Evolutionary conservation across 768 basidiomycete species (phyloP).

Genomic region (Sarcomyxa edulis): DNA sequence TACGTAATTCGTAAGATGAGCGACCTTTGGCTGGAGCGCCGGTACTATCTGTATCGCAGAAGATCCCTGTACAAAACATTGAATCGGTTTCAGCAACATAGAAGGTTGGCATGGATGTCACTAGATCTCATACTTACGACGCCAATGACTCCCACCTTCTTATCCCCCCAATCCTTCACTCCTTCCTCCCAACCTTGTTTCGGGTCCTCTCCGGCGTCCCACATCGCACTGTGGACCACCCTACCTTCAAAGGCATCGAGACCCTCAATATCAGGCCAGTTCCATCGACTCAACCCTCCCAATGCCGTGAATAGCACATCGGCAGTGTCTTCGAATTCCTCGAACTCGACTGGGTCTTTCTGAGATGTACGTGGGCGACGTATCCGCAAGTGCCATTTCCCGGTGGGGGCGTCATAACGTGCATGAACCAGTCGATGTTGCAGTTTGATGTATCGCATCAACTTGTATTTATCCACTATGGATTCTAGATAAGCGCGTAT

Average conservation of each 20-base stretch:
- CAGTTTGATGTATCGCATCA: constrained; percentile 48
- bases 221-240: constrained; percentile 59
- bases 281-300: constrained; percentile 51
- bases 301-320: constrained; percentile 56
- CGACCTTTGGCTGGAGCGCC: constrained; percentile 47
- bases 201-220: constrained; percentile 39
- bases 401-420: constrained; percentile 40
- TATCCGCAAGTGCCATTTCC: constrained; percentile 54
- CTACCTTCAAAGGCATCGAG: constrained; percentile 51
- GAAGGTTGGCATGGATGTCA: neutral
- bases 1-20: constrained; percentile 48
- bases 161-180: constrained; percentile 43
- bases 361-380: constrained; percentile 15
- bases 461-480: constrained; percentile 52
- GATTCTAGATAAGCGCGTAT: constrained; percentile 49
- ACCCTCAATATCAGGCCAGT: constrained; percentile 63
- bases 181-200: constrained; percentile 1
- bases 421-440: constrained; percentile 50
- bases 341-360: constrained; percentile 21
- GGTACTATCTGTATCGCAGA: constrained; percentile 60
- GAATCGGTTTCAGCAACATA: too few relatives aligned
- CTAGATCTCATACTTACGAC: constrained; percentile 34
- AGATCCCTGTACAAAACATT: constrained; percentile 59
- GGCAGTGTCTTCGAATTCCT: constrained; percentile 46
- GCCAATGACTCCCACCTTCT: constrained; percentile 53